Percentiles rank a stretch among this genome's conserved stretches.
phyloP scores from a whole-genome alignment of 2,329 filamentous ascomycete species.

The Fusarium dlaminii region DNA sequence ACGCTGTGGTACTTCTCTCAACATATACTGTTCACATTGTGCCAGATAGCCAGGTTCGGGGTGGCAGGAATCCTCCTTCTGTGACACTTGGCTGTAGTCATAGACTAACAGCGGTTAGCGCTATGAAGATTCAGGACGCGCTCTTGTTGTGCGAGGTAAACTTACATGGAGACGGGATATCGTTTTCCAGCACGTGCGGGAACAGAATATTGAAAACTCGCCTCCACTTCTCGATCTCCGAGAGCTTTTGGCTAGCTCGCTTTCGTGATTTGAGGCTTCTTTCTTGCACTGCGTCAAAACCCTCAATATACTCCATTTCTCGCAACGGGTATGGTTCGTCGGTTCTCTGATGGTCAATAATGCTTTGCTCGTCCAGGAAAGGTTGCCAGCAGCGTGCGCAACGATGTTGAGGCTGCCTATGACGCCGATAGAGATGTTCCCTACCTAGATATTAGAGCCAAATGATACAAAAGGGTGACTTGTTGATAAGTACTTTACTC shows the following conservation, averaged over 20 bases:
- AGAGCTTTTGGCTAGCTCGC: background rate
- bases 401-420: background rate
- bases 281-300: background rate
- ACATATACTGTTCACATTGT: background rate
- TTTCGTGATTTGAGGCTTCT: background rate
- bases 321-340: fast-evolving
- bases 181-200: background rate
- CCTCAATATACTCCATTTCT: background rate
- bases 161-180: background rate
- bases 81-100: background rate
- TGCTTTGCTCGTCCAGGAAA: background rate
- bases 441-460: background rate
- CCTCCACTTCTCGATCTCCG: background rate
- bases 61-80: background rate
- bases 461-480: fast-evolving
- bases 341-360: background rate
- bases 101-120: background rate
- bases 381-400: background rate
- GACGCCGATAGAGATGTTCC: background rate
- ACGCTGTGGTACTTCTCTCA: background rate
- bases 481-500: background rate
- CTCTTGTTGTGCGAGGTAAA: background rate
- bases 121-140: fast-evolving
- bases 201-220: background rate
- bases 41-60: background rate